Conservation (phyloP, 352 stramenopile genomes). For the Globisporangium paroecandrum region DNA sequence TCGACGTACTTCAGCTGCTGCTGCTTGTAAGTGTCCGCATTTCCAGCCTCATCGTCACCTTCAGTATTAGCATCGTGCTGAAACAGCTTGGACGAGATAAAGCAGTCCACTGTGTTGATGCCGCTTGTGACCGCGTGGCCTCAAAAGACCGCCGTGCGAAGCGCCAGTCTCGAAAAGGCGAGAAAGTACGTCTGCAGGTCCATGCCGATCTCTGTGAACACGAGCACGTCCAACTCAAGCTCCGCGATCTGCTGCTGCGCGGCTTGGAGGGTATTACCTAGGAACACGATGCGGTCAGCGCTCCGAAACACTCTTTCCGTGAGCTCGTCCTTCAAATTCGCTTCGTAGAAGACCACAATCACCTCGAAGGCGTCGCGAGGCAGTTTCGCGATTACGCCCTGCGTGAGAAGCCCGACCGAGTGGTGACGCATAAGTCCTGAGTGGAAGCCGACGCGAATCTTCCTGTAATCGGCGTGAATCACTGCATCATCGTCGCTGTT, state of each 20-base stretch:
- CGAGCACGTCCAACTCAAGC: slow-evolving; percentile 50
- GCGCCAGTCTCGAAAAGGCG: slow-evolving; percentile 42
- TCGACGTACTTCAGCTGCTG: slow-evolving; percentile 36
- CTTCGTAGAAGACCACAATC: slow-evolving; percentile 22
- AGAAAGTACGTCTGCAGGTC: slow-evolving; percentile 53
- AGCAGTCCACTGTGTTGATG: slow-evolving; percentile 56
- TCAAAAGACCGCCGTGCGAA: slow-evolving; percentile 51
- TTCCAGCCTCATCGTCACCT: background rate
- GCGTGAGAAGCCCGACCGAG: slow-evolving; percentile 51
- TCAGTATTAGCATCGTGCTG: slow-evolving; percentile 8
- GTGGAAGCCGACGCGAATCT: slow-evolving; percentile 44
- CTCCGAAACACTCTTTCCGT: slow-evolving; percentile 9
- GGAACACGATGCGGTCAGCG: slow-evolving; percentile 13
- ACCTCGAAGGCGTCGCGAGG: slow-evolving; percentile 27
- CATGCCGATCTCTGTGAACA: slow-evolving; percentile 71
- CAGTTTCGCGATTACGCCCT: slow-evolving; percentile 35
- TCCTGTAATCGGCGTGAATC: background rate
- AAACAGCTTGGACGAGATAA: slow-evolving; percentile 53
- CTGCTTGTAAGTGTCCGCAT: background rate
- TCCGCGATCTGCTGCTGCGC: slow-evolving; percentile 30
- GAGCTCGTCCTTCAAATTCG: slow-evolving; percentile 20
- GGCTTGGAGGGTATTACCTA: slow-evolving; percentile 19
- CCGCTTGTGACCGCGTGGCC: slow-evolving; percentile 58
- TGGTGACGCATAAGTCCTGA: slow-evolving; percentile 50
- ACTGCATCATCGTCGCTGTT: background rate